Conservation (phyloP, 2,329 filamentous ascomycete species). For the Neoarthrinium moseri region DNA sequence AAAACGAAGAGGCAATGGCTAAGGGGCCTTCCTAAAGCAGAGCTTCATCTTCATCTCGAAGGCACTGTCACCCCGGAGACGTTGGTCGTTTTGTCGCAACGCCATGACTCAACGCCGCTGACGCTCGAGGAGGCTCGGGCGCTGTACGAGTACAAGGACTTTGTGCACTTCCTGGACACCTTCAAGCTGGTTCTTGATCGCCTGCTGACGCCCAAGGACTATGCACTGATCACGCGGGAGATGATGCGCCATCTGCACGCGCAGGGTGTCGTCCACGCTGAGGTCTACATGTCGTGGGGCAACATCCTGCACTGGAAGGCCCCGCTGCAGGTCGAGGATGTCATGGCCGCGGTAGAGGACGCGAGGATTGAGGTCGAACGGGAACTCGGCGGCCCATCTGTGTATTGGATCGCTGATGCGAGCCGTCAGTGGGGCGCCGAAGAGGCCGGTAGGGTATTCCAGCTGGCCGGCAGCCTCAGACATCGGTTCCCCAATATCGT, state of each 20-base stretch:
- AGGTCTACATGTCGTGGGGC: conserved; percentile 15
- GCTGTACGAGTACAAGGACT: conserved; percentile 14
- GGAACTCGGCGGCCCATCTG: conserved; percentile 2
- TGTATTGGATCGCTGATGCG: conserved; percentile 14
- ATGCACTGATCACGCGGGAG: conserved; percentile 11
- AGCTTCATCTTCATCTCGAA: conserved; percentile 15
- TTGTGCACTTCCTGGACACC: conserved; percentile 12
- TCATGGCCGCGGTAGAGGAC: conserved; percentile 13
- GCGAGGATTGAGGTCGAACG: conserved; percentile 7
- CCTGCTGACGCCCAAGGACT: conserved; percentile 13
- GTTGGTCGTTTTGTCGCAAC: conserved; percentile 12
- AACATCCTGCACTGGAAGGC: conserved; percentile 16
- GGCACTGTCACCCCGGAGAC: conserved; percentile 16
- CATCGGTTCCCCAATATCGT: conserved; percentile 12
- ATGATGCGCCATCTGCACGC: conserved; percentile 11
- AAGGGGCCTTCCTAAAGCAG: conserved; percentile 12
- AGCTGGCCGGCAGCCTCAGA: conserved; percentile 11
- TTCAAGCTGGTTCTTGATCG: conserved; percentile 14
- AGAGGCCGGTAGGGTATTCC: conserved; percentile 10
- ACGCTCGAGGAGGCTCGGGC: conserved; percentile 13
- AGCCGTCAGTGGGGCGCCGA: conserved; percentile 11
- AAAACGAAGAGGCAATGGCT: conserved; percentile 10
- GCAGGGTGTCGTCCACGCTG: conserved; percentile 15
- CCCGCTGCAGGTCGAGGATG: conserved; percentile 11
- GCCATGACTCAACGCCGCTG: conserved; percentile 13